These are phyloP conservation scores for Neurospora sp. DNA, from an alignment of 495 filamentous ascomycete genomes.

Conservation along the genomic window DNA sequence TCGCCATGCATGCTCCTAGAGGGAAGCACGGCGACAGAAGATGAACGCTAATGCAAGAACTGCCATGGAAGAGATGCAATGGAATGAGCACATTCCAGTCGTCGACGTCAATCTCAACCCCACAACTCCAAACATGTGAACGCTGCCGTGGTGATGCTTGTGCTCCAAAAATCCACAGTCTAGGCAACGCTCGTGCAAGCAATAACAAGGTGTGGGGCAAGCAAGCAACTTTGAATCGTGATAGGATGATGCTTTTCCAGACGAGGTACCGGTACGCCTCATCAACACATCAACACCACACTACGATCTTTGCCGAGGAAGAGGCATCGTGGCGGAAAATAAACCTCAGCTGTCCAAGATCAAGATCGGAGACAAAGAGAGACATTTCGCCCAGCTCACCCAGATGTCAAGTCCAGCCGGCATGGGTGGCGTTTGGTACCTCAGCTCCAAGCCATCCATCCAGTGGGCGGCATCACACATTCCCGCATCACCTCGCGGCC, in stretches of 20 bases:
- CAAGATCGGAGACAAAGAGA: neutral
- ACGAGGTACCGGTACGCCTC: too few species aligned
- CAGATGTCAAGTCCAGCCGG: neutral
- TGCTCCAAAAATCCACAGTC: neutral
- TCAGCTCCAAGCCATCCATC: neutral
- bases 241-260: neutral
- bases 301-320: neutral
- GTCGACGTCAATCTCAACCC: neutral
- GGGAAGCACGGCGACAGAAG: neutral
- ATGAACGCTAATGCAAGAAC: neutral
- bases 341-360: neutral
- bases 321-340: neutral
- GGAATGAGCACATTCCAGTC: neutral
- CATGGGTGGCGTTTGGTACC: neutral
- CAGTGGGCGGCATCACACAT: neutral
- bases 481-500: neutral
- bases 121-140: neutral
- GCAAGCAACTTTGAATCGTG: neutral
- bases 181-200: neutral
- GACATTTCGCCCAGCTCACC: neutral
- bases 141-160: neutral
- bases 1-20: neutral
- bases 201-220: neutral
- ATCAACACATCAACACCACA: too few species aligned
- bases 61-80: neutral